Conservation (phyloP, 495 filamentous ascomycete genomes). For the Durotheca rogersii region DNA sequence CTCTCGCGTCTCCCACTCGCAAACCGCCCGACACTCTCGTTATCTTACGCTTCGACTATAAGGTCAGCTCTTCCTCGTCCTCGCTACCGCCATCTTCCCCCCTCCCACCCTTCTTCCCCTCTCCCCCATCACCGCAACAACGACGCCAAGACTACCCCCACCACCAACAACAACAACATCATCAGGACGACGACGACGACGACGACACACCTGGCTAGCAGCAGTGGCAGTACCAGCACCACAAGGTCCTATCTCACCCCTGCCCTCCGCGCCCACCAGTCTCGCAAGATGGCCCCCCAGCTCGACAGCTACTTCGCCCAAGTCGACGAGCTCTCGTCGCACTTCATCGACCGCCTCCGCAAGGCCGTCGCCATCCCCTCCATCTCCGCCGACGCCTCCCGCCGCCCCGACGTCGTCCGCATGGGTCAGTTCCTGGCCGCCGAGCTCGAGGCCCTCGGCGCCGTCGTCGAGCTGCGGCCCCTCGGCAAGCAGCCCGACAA, state of each 20-base stretch:
- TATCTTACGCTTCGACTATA: conserved; percentile 5
- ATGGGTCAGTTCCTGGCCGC: conserved; percentile 91
- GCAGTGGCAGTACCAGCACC: no score
- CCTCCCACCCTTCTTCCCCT: neutral
- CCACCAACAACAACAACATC: no score
- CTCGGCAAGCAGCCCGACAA: conserved; percentile 89
- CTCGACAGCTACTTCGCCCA: conserved; percentile 82
- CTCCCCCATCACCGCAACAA: no score
- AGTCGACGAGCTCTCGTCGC: conserved; percentile 77
- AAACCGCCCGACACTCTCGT: conserved; percentile 5
- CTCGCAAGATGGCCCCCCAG: conserved; percentile 76
- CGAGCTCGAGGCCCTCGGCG: conserved; percentile 80
- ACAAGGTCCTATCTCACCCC: conserved; percentile 49
- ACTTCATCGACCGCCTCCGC: conserved; percentile 89
- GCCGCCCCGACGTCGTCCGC: conserved; percentile 86
- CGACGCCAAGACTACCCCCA: no score
- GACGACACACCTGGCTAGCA: conserved; percentile 10
- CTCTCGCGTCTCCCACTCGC: conserved; percentile 15
- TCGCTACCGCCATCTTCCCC: no score
- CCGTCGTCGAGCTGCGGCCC: conserved; percentile 76
- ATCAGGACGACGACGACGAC: no score
- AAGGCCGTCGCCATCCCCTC: conserved; percentile 96
- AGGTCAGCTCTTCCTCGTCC: neutral
- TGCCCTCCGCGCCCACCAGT: conserved; percentile 51
- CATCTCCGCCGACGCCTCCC: conserved; percentile 84